Base-by-base conservation (phyloP, 495 filamentous ascomycete genomes). In the Neurospora sp. region DNA sequence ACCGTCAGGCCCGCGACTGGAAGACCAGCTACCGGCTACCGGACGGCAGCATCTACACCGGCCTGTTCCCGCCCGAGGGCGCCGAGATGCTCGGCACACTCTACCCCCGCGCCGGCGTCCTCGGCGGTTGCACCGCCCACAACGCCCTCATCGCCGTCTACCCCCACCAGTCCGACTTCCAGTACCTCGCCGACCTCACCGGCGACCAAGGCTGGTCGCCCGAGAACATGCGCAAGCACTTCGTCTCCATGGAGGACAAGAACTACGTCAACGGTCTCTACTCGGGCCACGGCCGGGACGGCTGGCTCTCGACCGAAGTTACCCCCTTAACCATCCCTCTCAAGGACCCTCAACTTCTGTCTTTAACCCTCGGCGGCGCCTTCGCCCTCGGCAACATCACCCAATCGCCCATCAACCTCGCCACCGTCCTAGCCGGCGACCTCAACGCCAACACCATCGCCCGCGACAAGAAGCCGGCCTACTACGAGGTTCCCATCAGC, bases 241-340 rank as follows among this genome's bases (percentile, higher is more conserved):
- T 88, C 72, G 78, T 79, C 46, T 79, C 78, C 38, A 71, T 90
- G 41, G 89, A 91, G 79, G 84, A 84, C 42, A 87, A 87, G 75
- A 74, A 85, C 40, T 90, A 91, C 77, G 72, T 83, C 8, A 79
- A 83, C 0, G 82, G 82, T 8, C 76, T 81, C 1, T 71, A 69
- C 38, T 70, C 76, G 0, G 87, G 86, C 39, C 90, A 91, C 77
- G 90, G 90, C n/a, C 85, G 81, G 70, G 77, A 84, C 46, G 89
- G 90, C 27, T 92, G 87, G 87, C 78, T 91, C 23, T 72, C 78
- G 20, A 88, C 85, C 2, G 84, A 85, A 35, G 75, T 83, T 7
- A 83, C 87, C 0, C 84, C 86, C 5, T 72, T 87, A 5, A 82
- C 76, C 18, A 77, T 89, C 42, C 83, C 86, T 3, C 76, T 88